These are phyloP conservation scores for Adiantum capillusveneris DNA, from an alignment of 75 land plant genomes.

Conservation along the genomic window DNA sequence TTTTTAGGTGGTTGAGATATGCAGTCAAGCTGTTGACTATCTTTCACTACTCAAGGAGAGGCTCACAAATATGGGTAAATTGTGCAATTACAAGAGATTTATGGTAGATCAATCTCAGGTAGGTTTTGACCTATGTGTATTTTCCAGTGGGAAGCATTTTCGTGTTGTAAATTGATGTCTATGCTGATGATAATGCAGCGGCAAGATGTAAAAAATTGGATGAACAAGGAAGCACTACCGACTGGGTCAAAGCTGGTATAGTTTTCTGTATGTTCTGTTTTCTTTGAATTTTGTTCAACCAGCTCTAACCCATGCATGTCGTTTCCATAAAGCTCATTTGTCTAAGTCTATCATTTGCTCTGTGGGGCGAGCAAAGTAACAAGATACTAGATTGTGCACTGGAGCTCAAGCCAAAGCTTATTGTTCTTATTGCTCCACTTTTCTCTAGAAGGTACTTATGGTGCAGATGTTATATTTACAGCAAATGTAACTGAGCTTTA, in stretches of 20 bases:
- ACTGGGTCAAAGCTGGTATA: slow-evolving; percentile 5
- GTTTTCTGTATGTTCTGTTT: not conserved
- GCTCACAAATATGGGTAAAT: not conserved
- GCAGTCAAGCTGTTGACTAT: not conserved
- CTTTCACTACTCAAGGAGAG: slow-evolving; percentile 4
- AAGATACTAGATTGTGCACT: not conserved
- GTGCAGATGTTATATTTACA: no score
- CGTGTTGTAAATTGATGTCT: no score
- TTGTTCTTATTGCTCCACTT: slow-evolving; percentile 6
- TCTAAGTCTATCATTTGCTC: not conserved
- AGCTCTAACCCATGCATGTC: not conserved
- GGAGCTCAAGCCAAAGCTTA: slow-evolving; percentile 5
- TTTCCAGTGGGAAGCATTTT: no score
- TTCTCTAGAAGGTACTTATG: not conserved
- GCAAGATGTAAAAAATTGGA: not conserved
- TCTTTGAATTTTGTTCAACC: not conserved
- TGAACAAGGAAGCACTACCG: not conserved
- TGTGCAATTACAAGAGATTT: slow-evolving; percentile 4
- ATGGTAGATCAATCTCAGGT: not conserved
- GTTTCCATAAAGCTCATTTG: not conserved
- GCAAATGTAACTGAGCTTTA: not conserved
- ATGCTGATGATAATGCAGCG: not conserved
- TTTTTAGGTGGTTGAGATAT: slow-evolving; percentile 4
- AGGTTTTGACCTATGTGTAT: not conserved
- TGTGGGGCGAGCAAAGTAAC: not conserved